Evolutionary conservation across 164 flowering plant genomes (phyloP).

Genomic region (Berberis thunbergii): DNA sequence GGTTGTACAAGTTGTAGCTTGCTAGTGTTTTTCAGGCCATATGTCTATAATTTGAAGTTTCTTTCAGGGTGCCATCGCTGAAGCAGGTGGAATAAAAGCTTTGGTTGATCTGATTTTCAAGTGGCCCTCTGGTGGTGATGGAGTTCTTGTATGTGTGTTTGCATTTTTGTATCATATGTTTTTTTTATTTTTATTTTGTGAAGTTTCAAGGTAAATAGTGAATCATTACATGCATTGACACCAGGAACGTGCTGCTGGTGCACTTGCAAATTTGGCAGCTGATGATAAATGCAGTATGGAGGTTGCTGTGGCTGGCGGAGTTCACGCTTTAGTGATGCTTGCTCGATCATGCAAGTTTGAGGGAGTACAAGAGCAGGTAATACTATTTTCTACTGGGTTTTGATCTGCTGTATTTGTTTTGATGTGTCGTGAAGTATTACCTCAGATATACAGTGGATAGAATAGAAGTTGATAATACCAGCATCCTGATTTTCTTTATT

Average conservation of each 20-base stretch:
- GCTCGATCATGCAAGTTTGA: slow-evolving; percentile 88
- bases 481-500: too few species aligned
- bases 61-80: slow-evolving; percentile 83
- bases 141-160: slow-evolving; percentile 62
- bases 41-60: slow-evolving; percentile 6
- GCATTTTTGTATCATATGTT: background rate
- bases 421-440: too few species aligned
- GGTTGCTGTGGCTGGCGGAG: slow-evolving; percentile 88
- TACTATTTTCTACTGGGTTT: background rate
- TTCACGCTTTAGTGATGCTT: slow-evolving; percentile 91
- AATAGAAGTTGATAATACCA: too few species aligned
- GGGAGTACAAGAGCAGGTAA: slow-evolving; percentile 98
- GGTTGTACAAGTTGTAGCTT: slow-evolving; percentile 28
- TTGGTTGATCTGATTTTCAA: slow-evolving; percentile 89
- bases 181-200: background rate
- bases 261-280: slow-evolving; percentile 95
- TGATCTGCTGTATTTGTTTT: background rate
- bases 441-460: too few species aligned
- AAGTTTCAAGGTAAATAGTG: background rate
- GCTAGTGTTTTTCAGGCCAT: background rate
- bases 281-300: slow-evolving; percentile 97
- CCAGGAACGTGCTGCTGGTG: slow-evolving; percentile 98
- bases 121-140: slow-evolving; percentile 90
- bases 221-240: slow-evolving; percentile 7
- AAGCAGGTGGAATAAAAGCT: slow-evolving; percentile 92